Conservation (phyloP, 2,329 filamentous ascomycete species). For the Talaromyces sp. region DNA sequence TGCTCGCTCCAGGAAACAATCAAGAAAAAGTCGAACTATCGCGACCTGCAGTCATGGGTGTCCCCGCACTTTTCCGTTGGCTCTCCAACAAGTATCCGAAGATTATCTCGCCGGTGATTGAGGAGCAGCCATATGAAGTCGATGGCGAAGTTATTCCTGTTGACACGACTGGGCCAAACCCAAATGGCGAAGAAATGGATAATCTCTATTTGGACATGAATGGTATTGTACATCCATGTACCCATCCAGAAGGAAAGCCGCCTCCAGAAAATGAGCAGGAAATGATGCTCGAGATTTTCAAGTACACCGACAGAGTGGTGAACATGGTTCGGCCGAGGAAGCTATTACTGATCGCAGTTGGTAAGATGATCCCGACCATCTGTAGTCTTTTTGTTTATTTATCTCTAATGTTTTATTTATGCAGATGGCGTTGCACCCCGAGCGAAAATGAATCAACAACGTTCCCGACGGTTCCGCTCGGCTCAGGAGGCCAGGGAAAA, state of each 20-base stretch:
- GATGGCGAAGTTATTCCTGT: constrained; percentile 81
- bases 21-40: background rate
- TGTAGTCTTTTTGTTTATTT: background rate
- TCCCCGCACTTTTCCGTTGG: constrained; percentile 93
- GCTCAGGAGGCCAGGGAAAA: constrained; percentile 94
- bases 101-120: constrained; percentile 86
- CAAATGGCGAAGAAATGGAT: constrained; percentile 96
- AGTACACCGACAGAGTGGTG: constrained; percentile 96
- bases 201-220: constrained; percentile 99
- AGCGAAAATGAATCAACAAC: constrained; percentile 99
- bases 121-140: constrained; percentile 75
- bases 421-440: constrained; percentile 91
- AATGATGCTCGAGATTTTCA: constrained; percentile 99
- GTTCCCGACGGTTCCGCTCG: constrained; percentile 88
- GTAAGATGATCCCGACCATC: constrained; percentile 38
- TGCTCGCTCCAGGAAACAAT: background rate
- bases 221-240: constrained; percentile 97
- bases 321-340: constrained; percentile 98
- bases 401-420: constrained; percentile 20
- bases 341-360: constrained; percentile 93
- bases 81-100: constrained; percentile 96
- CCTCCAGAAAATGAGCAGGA: constrained; percentile 92
- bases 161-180: constrained; percentile 78
- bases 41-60: constrained; percentile 62
- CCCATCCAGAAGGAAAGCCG: constrained; percentile 89